Percentiles rank a stretch among this genome's conserved stretches.
Conservation (phyloP, 352 stramenopile genomes). For the Globisporangium emineosum region DNA sequence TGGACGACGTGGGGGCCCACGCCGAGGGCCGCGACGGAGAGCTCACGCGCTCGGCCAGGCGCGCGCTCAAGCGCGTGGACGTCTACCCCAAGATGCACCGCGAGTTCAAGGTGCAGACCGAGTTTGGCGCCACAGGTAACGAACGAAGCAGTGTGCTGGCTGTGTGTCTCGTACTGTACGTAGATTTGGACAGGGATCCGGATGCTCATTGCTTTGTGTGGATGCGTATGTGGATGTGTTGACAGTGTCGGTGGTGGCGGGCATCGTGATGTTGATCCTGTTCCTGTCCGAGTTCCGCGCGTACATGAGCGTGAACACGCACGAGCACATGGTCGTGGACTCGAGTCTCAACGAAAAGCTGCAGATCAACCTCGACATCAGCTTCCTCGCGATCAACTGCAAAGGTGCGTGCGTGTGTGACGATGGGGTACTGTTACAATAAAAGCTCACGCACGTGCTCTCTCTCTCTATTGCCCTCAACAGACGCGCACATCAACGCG, state of each 20-base stretch:
- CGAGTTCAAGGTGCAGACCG: constrained; percentile 95
- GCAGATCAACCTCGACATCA: constrained; percentile 97
- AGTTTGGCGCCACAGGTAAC: constrained; percentile 82
- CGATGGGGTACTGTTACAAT: background rate
- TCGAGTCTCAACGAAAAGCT: constrained; percentile 93
- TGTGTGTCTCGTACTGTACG: background rate
- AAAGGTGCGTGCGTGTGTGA: constrained; percentile 30
- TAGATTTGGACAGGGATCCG: background rate
- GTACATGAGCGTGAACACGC: constrained; percentile 77
- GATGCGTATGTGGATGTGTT: constrained; percentile 1
- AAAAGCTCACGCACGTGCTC: background rate
- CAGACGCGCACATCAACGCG: constrained; percentile 96
- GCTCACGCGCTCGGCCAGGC: constrained; percentile 44
- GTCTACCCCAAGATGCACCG: constrained; percentile 96
- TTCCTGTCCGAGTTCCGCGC: constrained; percentile 86
- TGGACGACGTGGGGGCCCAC: constrained; percentile 39
- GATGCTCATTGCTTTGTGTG: background rate
- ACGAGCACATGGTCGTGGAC: constrained; percentile 96
- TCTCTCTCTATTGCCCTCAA: background rate
- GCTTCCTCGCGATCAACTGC: constrained; percentile 96
- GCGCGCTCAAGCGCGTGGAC: constrained; percentile 78
- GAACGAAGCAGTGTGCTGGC: background rate
- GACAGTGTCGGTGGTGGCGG: constrained; percentile 83
- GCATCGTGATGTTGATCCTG: constrained; percentile 88
- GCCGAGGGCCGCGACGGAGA: constrained; percentile 32